Evolutionary conservation across 164 flowering plant species (phyloP).

Genomic region (Annona cherimola): DNA sequence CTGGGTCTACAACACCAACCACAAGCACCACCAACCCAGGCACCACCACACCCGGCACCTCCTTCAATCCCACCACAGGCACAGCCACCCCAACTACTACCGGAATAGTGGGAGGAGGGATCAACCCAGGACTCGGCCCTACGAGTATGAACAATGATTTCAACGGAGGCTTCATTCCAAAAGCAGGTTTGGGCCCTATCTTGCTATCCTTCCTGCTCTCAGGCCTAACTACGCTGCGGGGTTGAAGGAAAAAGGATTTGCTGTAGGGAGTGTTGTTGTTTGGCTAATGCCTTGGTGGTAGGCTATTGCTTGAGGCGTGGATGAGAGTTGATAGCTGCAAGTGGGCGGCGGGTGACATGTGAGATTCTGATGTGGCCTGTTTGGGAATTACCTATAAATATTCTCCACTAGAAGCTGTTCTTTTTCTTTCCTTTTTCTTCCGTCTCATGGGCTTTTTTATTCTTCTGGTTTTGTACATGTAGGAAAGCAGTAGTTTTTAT

Average conservation of each 20-base stretch:
- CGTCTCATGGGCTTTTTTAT: not conserved
- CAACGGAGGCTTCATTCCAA: not conserved
- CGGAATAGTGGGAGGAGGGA: not conserved
- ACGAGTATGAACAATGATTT: not conserved
- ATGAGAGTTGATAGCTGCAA: not conserved
- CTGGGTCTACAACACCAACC: not conserved
- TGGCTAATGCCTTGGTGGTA: not conserved
- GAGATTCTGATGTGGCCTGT: too few species aligned
- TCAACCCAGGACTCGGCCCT: not conserved
- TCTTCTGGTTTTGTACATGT: not conserved
- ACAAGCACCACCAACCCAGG: not conserved
- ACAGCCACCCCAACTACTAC: not conserved
- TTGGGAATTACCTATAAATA: not conserved
- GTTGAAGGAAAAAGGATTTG: not conserved
- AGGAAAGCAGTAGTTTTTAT: not conserved
- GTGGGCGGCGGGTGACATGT: slow-evolving; percentile 3
- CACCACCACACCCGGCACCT: not conserved
- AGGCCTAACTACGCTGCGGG: not conserved
- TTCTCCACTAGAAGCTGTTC: not conserved
- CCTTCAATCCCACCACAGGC: not conserved
- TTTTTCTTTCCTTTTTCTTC: not conserved
- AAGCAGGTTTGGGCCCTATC: not conserved
- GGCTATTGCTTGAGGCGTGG: not conserved
- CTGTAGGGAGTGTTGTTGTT: not conserved
- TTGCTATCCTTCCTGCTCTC: not conserved